Evolutionary conservation across 441 rosid species (phyloP), one percentile per base, ranked within the genome.

Genomic region (Lepidium campestre): DNA sequence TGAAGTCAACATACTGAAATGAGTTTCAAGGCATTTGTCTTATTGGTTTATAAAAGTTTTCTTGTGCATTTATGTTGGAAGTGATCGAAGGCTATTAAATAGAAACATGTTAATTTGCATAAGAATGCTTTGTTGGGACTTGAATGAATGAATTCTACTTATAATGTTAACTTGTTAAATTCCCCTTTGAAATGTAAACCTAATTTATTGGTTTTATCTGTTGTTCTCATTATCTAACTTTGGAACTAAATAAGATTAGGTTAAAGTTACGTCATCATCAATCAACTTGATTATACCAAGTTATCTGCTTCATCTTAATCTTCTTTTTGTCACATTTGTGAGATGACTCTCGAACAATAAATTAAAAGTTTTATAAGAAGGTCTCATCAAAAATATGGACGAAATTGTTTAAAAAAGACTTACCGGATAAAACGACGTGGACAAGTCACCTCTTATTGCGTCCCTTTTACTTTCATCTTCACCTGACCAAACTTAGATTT

Each of bases 391-490:
- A 27, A n/a, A 50, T 29, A 22, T 32, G 13, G 39, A 57, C 31
- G 46, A 57, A 48, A 57, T 39, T 49, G 39, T 50, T 34, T n/a
- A n/a, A 27, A 29, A 29, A 29, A 58, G 62, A 7, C 48, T 40
- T 35, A 10, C 27, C 12, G 15, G 56, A 44, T 73, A 65, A 18
- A 58, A 29, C 4, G 68, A 73, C 52, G 72, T 73, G 37, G 76
- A 73, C 76, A 73, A 65, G 72, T 66, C 72, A 73, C 68, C 72
- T 59, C 48, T 59, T 18, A n/a, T 73, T 66, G 72, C 76, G 67
- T 73, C 57, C 76, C 72, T 66, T 73, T 65, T 66, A 66, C 71
- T 73, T 73, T 53, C 72, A 72, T 65, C 57, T 42, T 66, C 76
- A 58, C 55, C 50, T 32, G 42, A 66, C 76, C 76, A 66, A 73